Evolutionary conservation across 371 early-diverging fungal species (phyloP).

Genomic region (Mortierella sp.): DNA sequence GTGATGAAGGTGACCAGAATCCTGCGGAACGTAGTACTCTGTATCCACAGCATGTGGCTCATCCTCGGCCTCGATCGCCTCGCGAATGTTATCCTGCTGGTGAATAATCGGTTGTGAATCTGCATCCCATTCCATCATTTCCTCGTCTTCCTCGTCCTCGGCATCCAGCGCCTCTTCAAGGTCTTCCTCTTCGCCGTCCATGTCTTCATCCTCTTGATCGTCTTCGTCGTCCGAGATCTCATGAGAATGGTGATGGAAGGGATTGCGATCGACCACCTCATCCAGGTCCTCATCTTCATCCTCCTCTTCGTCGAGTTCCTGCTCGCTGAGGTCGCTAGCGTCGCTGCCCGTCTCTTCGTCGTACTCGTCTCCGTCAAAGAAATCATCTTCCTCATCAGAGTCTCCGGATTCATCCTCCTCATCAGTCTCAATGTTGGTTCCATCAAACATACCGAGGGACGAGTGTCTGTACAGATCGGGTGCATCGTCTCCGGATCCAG

Average conservation of each 20-base stretch:
- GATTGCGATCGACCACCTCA: conserved; percentile 66
- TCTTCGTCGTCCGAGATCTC: conserved; percentile 60
- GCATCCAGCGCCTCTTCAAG: conserved; percentile 52
- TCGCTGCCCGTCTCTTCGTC: conserved; percentile 81
- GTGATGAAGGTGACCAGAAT: conserved; percentile 46
- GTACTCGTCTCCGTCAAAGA: conserved; percentile 74
- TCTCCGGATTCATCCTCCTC: conserved; percentile 73
- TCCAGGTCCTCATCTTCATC: conserved; percentile 70
- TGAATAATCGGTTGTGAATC: conserved; percentile 41
- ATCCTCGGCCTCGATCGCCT: conserved; percentile 55
- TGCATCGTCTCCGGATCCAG: conserved; percentile 75
- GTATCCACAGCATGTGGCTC: conserved; percentile 47
- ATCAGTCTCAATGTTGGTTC: conserved; percentile 71
- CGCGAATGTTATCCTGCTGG: conserved; percentile 44
- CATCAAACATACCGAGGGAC: conserved; percentile 89
- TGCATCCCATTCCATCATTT: conserved; percentile 53
- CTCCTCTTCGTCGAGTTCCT: conserved; percentile 72
- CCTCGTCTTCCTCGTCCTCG: conserved; percentile 44
- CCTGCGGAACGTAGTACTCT: conserved; percentile 52
- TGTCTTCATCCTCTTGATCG: conserved; percentile 66
- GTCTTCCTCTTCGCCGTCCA: conserved; percentile 68
- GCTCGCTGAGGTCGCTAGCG: conserved; percentile 72
- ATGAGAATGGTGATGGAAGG: conserved; percentile 69
- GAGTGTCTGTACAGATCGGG: conserved; percentile 92
- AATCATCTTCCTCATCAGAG: conserved; percentile 77